A percentile compares a stretch with the other conserved stretches of the same genome.
phyloP scores from a whole-genome alignment of 2,329 filamentous ascomycete genomes.

The Sclerotinia subarctica region DNA sequence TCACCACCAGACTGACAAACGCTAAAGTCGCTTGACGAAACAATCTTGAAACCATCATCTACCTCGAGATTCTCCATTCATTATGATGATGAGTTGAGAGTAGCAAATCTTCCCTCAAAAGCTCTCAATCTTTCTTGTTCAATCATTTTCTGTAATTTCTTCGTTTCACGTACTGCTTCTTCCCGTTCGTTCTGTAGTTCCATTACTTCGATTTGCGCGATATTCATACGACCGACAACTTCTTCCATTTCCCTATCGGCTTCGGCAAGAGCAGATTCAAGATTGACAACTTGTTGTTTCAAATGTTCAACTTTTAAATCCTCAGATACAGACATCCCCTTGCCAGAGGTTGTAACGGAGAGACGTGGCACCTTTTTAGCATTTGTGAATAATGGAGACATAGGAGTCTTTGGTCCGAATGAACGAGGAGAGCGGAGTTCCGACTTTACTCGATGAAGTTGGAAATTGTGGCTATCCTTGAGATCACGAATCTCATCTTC shows the following conservation, averaged over 20 bases:
- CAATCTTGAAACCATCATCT: slow-evolving; percentile 11
- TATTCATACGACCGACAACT: slow-evolving; percentile 78
- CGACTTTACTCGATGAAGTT: slow-evolving; percentile 71
- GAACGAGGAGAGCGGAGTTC: slow-evolving; percentile 46
- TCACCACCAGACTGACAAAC: slow-evolving; percentile 6
- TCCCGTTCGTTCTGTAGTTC: slow-evolving; percentile 74
- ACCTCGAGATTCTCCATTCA: background rate
- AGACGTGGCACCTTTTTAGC: slow-evolving; percentile 55
- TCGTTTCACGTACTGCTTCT: slow-evolving; percentile 68
- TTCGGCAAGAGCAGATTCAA: slow-evolving; percentile 75
- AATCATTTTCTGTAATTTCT: slow-evolving; percentile 65
- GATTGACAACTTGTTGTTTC: slow-evolving; percentile 73
- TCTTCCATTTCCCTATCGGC: slow-evolving; percentile 81
- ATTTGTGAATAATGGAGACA: slow-evolving; percentile 59
- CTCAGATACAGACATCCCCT: slow-evolving; percentile 64
- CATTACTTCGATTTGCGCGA: slow-evolving; percentile 78
- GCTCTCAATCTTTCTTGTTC: slow-evolving; percentile 42
- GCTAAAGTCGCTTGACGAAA: slow-evolving; percentile 20
- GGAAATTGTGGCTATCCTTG: slow-evolving; percentile 71
- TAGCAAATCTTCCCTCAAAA: slow-evolving; percentile 35
- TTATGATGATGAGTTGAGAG: slow-evolving; percentile 28
- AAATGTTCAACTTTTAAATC: slow-evolving; percentile 72
- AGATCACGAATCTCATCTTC: slow-evolving; percentile 79
- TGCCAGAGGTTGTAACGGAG: slow-evolving; percentile 45
- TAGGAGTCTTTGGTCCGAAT: slow-evolving; percentile 57